phyloP scores from a whole-genome alignment of 108 stramenopile genomes.

The Cyclotella distinguenda region DNA sequence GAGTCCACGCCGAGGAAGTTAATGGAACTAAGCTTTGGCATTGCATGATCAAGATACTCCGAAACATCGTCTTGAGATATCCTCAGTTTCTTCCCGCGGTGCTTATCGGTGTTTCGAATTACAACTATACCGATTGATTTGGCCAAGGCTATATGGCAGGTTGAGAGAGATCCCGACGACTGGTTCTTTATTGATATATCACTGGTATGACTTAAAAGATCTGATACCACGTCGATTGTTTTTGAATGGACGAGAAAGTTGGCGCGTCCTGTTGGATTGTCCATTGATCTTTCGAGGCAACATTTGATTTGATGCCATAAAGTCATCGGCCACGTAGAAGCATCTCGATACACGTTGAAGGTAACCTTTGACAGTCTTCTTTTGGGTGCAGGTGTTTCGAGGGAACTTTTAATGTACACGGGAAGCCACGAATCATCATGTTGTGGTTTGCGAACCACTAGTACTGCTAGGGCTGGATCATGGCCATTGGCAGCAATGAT shows the following conservation, averaged over 20 bases:
- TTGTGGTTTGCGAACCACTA: constrained; percentile 19
- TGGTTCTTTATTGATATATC: constrained; percentile 3
- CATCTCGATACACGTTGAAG: not conserved
- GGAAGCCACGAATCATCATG: constrained; percentile 21
- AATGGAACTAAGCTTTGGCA: constrained; percentile 9
- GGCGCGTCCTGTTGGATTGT: not conserved
- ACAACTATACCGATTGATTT: constrained; percentile 15
- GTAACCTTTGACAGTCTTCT: not conserved
- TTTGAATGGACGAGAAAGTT: not conserved
- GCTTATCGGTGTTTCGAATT: constrained; percentile 11
- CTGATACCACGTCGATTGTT: not conserved
- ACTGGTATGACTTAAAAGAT: not conserved
- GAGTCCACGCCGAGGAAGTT: constrained; percentile 16
- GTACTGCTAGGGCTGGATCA: constrained; percentile 19
- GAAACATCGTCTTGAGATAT: constrained; percentile 18
- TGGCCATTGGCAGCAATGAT: constrained; percentile 8
- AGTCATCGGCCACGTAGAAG: constrained; percentile 7
- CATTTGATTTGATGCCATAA: constrained; percentile 11
- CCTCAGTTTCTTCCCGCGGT: constrained; percentile 6
- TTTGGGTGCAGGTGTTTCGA: not conserved
- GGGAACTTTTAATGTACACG: constrained; percentile 28
- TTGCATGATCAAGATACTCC: not conserved
- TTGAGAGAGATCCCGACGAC: not conserved
- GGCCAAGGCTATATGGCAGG: constrained; percentile 18
- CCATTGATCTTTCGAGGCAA: not conserved